phyloP scores from a whole-genome alignment of 2,329 filamentous ascomycete species.

The Nemania abortiva region DNA sequence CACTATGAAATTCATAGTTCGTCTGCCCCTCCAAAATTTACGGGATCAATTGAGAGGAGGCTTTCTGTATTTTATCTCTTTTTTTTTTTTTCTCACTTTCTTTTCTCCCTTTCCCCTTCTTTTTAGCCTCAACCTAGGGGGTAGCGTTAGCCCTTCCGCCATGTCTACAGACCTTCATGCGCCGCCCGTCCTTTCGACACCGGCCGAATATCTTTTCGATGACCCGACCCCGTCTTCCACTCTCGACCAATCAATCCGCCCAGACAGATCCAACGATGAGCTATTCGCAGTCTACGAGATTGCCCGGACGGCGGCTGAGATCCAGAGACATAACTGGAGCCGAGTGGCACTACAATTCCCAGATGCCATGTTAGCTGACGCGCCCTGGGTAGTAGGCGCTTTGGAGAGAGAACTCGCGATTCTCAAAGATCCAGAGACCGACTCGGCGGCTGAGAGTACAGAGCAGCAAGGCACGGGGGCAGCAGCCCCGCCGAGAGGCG shows the following conservation, averaged over 20 bases:
- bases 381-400: conserved; percentile 79
- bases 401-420: conserved; percentile 58
- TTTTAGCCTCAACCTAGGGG: neutral
- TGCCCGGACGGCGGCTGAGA: conserved; percentile 79
- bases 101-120: neutral
- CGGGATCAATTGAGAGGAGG: too few species aligned
- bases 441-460: neutral
- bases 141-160: neutral
- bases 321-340: conserved; percentile 76
- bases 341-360: conserved; percentile 95
- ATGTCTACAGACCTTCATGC: conserved; percentile 64
- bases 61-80: too few species aligned
- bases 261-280: conserved; percentile 70
- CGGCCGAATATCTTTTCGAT: conserved; percentile 70
- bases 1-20: conserved; percentile 27
- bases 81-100: too few species aligned
- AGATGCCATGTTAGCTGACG: conserved; percentile 90
- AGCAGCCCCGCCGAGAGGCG: neutral
- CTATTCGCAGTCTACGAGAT: conserved; percentile 86
- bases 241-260: conserved; percentile 50
- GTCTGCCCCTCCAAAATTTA: conserved; percentile 35
- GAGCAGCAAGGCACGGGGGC: conserved; percentile 8
- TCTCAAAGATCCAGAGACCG: conserved; percentile 19
- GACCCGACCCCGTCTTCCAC: conserved; percentile 56
- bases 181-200: conserved; percentile 73